These are phyloP conservation scores for Galeopsis tetrahit DNA, from an alignment of 257 asterid species.

Conservation along the genomic window DNA sequence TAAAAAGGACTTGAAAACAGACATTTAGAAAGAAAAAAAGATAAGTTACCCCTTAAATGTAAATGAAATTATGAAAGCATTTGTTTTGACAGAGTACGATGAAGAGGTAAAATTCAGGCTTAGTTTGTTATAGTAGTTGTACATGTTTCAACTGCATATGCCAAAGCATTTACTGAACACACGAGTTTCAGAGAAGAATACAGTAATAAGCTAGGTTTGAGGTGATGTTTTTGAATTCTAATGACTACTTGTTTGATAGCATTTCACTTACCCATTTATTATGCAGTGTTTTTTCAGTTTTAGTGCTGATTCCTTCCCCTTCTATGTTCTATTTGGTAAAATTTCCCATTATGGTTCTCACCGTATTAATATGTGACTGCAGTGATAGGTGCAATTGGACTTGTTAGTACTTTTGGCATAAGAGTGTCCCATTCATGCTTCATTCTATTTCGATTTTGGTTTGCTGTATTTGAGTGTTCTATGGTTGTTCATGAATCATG, in stretches of 20 bases:
- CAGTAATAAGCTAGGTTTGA: neutral
- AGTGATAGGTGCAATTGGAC: neutral
- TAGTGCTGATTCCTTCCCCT: neutral
- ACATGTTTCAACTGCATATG: conserved; percentile 8
- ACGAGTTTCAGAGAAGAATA: neutral
- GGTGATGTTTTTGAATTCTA: neutral
- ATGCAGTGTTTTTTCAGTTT: neutral
- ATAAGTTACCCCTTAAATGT: neutral
- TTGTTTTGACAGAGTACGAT: neutral
- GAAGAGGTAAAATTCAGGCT: neutral
- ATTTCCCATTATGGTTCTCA: neutral
- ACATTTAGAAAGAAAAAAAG: neutral
- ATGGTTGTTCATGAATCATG: conserved; percentile 11
- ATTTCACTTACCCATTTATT: neutral
- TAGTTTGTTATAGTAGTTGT: neutral
- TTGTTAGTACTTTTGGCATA: neutral
- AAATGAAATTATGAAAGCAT: neutral
- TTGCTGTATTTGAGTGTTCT: neutral
- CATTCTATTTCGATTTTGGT: neutral
- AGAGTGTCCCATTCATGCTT: neutral
- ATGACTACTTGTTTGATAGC: too few species aligned
- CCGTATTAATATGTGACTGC: neutral
- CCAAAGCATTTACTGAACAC: neutral
- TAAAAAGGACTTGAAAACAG: neutral
- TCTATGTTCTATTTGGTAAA: neutral